Percentiles rank a stretch among this genome's conserved stretches.
phyloP scores from a whole-genome alignment of 345 rosid species.

The Toxicodendron radicans region DNA sequence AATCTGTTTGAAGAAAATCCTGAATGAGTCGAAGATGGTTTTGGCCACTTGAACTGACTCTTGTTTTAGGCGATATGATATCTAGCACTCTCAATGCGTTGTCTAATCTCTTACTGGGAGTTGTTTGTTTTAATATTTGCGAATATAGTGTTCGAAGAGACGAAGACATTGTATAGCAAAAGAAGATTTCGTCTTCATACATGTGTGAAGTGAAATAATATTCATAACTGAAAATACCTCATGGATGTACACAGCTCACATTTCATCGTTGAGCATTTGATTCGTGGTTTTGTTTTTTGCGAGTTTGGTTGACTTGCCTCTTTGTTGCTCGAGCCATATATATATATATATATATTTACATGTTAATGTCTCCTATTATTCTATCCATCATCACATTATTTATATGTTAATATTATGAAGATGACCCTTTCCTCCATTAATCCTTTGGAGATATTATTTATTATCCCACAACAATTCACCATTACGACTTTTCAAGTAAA shows the following conservation, averaged over 20 bases:
- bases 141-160: constrained; percentile 28
- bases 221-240: constrained; percentile 19
- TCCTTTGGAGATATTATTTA: too few relatives aligned
- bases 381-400: too few relatives aligned
- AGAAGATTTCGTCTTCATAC: constrained; percentile 7
- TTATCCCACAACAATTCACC: too few relatives aligned
- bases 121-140: constrained; percentile 17
- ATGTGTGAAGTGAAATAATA: constrained; percentile 11
- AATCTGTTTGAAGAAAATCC: constrained; percentile 45
- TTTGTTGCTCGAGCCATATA: neutral
- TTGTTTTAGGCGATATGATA: constrained; percentile 39
- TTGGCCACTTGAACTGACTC: constrained; percentile 13
- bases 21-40: constrained; percentile 58
- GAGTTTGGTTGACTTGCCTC: neutral
- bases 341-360: too few relatives aligned
- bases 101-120: constrained; percentile 33
- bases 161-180: neutral
- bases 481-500: too few relatives aligned
- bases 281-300: neutral
- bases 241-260: neutral
- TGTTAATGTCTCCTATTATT: too few relatives aligned
- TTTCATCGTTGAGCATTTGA: neutral
- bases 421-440: too few relatives aligned
- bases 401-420: too few relatives aligned
- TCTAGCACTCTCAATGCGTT: constrained; percentile 53